These are phyloP conservation scores for Vanderwaltozyma polyspora DNA, from an alignment of 805 yeast genomes.

Conservation along the genomic window DNA sequence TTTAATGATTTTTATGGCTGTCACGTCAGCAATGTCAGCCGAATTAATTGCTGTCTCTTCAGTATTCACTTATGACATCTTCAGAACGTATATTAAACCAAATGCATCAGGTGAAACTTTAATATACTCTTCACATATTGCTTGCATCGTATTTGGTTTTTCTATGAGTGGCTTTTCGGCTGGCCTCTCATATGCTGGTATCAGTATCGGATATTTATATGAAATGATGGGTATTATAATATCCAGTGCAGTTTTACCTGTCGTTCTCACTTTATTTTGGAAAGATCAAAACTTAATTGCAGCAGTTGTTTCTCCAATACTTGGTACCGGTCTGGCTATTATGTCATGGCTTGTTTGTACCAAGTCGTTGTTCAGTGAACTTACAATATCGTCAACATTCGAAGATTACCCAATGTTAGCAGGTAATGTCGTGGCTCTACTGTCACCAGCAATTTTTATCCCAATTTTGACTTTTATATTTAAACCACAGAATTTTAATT, in stretches of 20 bases:
- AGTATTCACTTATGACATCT: conserved; percentile 74
- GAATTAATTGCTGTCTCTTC: conserved; percentile 84
- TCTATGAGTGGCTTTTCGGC: conserved; percentile 75
- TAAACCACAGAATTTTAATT: conserved; percentile 66
- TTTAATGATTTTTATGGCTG: conserved; percentile 79
- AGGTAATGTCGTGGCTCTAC: conserved; percentile 76
- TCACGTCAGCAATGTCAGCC: conserved; percentile 85
- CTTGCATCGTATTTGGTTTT: conserved; percentile 50
- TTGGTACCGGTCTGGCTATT: conserved; percentile 66
- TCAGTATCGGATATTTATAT: conserved; percentile 79
- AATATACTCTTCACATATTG: conserved; percentile 53
- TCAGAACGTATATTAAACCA: conserved; percentile 71
- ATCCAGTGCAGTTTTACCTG: conserved; percentile 76
- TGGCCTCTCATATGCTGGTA: conserved; percentile 71
- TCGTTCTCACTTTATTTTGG: conserved; percentile 55
- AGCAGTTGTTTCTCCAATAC: conserved; percentile 63
- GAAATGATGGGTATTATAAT: conserved; percentile 85
- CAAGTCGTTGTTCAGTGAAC: conserved; percentile 31
- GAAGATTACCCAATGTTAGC: conserved; percentile 80
- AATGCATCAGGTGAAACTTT: conserved; percentile 63
- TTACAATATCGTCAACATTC: conserved; percentile 51
- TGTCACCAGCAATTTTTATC: conserved; percentile 55
- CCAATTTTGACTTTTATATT: conserved; percentile 56
- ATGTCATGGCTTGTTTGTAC: conserved; percentile 54
- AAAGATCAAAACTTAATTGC: conserved; percentile 55